Conservation (phyloP, 2,329 filamentous ascomycete species). For the Cladosporium cucumerinum region DNA sequence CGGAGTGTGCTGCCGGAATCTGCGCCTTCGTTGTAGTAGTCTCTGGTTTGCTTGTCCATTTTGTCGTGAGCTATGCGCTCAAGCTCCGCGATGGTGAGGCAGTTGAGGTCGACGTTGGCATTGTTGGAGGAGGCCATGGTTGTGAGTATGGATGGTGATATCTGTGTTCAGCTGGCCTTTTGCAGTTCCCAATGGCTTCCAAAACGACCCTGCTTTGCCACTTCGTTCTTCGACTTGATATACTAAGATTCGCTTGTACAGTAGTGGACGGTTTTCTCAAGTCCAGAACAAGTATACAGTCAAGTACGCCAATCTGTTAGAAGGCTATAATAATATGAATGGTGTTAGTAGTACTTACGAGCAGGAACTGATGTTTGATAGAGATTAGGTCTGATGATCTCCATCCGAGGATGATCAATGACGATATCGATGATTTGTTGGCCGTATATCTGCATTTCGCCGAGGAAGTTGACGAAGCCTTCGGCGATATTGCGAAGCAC, state of each 20-base stretch:
- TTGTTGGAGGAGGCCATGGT: neutral
- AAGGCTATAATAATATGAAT: neutral
- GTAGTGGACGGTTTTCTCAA: neutral
- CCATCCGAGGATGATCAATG: slow-evolving; percentile 6
- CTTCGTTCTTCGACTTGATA: neutral
- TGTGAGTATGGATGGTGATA: neutral
- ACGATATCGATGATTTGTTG: neutral
- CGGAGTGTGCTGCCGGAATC: slow-evolving; percentile 36
- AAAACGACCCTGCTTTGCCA: neutral
- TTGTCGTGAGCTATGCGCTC: slow-evolving; percentile 36
- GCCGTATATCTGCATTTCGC: neutral
- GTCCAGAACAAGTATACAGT: neutral
- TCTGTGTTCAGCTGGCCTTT: neutral
- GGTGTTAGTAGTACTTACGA: too few species aligned
- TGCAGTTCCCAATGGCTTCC: neutral
- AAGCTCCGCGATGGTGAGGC: slow-evolving; percentile 43
- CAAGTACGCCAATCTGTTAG: neutral
- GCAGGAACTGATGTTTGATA: neutral
- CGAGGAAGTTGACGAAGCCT: neutral
- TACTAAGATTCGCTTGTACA: neutral
- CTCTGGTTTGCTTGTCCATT: slow-evolving; percentile 40
- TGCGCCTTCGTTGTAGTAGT: slow-evolving; percentile 41
- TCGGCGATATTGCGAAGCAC: neutral
- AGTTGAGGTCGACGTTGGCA: slow-evolving; percentile 38
- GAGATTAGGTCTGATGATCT: neutral